phyloP scores from a whole-genome alignment of 768 basidiomycete species.

The Lactarius trivialis region DNA sequence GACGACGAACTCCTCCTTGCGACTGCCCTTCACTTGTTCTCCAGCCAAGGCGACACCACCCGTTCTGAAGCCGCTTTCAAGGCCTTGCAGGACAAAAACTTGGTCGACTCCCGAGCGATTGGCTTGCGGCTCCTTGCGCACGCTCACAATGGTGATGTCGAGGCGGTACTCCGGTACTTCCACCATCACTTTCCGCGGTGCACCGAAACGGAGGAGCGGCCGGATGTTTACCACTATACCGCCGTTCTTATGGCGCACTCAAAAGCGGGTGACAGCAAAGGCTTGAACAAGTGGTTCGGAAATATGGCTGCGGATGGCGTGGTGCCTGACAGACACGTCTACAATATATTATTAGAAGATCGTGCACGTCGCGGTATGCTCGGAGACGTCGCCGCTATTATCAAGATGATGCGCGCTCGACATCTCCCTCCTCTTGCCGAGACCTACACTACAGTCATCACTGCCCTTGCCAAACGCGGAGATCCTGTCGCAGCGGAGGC shows the following conservation, averaged over 20 bases:
- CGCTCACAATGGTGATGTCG: slow-evolving; percentile 40
- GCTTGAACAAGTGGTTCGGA: slow-evolving; percentile 49
- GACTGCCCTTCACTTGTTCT: slow-evolving; percentile 46
- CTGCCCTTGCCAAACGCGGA: slow-evolving; percentile 53
- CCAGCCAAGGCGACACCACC: slow-evolving; percentile 44
- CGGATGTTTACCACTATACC: slow-evolving; percentile 47
- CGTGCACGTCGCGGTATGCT: slow-evolving; percentile 52
- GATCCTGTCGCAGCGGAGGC: slow-evolving; percentile 62
- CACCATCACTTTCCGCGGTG: slow-evolving; percentile 41
- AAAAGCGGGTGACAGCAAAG: slow-evolving; percentile 38
- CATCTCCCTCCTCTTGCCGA: slow-evolving; percentile 42
- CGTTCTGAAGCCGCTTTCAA: slow-evolving; percentile 41
- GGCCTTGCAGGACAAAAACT: slow-evolving; percentile 29
- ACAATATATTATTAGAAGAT: slow-evolving; percentile 52
- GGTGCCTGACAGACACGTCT: slow-evolving; percentile 50
- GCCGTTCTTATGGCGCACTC: slow-evolving; percentile 51
- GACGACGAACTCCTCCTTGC: slow-evolving; percentile 24
- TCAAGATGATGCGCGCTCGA: slow-evolving; percentile 55
- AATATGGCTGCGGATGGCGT: slow-evolving; percentile 44
- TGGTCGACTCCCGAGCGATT: slow-evolving; percentile 29
- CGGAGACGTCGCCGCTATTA: slow-evolving; percentile 40
- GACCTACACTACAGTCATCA: slow-evolving; percentile 62
- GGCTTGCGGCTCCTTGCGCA: slow-evolving; percentile 51
- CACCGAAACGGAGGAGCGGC: slow-evolving; percentile 32
- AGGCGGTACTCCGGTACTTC: slow-evolving; percentile 45